Evolutionary conservation across 2,329 filamentous ascomycete genomes (phyloP), one percentile per base, ranked within the genome.

Genomic region (Teratosphaeria viscida): DNA sequence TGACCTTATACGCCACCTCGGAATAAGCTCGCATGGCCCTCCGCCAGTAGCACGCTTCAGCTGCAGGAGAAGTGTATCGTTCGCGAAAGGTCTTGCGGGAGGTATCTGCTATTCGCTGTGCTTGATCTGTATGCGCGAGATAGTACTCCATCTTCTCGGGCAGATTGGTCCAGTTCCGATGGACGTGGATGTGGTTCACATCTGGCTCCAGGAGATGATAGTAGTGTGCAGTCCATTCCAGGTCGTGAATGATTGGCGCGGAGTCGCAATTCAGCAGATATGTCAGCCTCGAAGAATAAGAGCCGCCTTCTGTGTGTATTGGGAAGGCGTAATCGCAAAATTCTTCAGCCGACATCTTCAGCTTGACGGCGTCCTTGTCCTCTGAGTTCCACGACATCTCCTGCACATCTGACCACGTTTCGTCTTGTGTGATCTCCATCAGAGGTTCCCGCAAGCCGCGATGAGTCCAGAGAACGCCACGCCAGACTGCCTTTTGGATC

Each of bases 401-500:
- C 43, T 32, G 47, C 26, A 81, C 75, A 59, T 76, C 78, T 1
- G 77, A 75, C 79, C 79, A 82, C 47, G 71, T 69, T 62, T 76
- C 72, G 23, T 60, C 61, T 6, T 62, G 58, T 35, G 61, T 67
- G 49, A 64, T 62, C 37, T 64, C 60, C 10, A 75, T 70, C 72
- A 77, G 16, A 27, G 62, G 61, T 19, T 62, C 37, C 10, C 68
- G 65, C 19, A 70, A 64, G 27, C 66, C 62, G 6, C 64, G 63
- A 26, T 68, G 67, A 26, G 59, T 52, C 65, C 68, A 66, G 67
- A 73, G 64, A 12, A 65, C 62, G 1, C 79, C 79, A 5, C 79
- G 73, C 79, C 79, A 81, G 23, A 80, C 71, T 2, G 80, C 70
- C 64, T 79, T 73, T 12, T 75, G 74, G 59, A 73, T 72, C 62